phyloP scores from a whole-genome alignment of 257 asterid species.

The Anisodus acutangulus region DNA sequence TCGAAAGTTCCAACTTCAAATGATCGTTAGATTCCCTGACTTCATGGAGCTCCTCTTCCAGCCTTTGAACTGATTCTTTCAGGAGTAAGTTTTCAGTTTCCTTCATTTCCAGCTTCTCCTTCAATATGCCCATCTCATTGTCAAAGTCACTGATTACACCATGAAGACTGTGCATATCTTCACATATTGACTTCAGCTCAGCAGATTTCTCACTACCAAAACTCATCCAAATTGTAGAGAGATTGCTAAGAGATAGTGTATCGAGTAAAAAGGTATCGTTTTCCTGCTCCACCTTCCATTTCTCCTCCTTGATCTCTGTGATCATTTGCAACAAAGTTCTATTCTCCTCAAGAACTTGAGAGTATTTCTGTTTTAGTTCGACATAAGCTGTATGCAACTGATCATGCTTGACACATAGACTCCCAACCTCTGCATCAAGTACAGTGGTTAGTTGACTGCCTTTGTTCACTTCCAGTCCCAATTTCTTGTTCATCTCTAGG shows the following conservation, averaged over 20 bases:
- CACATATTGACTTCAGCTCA: conserved; percentile 56
- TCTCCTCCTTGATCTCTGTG: conserved; percentile 62
- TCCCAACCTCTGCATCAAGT: conserved; percentile 57
- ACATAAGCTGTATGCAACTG: conserved; percentile 56
- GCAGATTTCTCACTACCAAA: conserved; percentile 51
- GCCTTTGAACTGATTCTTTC: conserved; percentile 54
- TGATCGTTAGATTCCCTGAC: conserved; percentile 47
- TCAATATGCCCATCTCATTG: conserved; percentile 52
- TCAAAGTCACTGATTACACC: conserved; percentile 53
- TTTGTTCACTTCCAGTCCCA: conserved; percentile 53
- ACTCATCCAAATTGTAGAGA: conserved; percentile 53
- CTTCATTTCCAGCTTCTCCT: conserved; percentile 59
- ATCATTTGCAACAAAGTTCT: conserved; percentile 53
- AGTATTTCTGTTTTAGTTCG: conserved; percentile 50
- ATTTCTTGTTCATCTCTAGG: conserved; percentile 54
- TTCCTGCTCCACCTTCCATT: conserved; percentile 52
- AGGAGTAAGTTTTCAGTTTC: conserved; percentile 60
- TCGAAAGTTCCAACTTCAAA: conserved; percentile 51
- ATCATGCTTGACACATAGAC: conserved; percentile 50
- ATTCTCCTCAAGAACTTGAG: conserved; percentile 62
- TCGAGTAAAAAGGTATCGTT: conserved; percentile 61
- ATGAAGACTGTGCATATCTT: conserved; percentile 53
- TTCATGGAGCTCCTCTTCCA: conserved; percentile 64
- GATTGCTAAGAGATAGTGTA: conserved; percentile 51
- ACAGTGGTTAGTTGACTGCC: conserved; percentile 47